Base-by-base conservation (phyloP, 495 filamentous ascomycete genomes). In the Talaromyces proteolyticus region DNA sequence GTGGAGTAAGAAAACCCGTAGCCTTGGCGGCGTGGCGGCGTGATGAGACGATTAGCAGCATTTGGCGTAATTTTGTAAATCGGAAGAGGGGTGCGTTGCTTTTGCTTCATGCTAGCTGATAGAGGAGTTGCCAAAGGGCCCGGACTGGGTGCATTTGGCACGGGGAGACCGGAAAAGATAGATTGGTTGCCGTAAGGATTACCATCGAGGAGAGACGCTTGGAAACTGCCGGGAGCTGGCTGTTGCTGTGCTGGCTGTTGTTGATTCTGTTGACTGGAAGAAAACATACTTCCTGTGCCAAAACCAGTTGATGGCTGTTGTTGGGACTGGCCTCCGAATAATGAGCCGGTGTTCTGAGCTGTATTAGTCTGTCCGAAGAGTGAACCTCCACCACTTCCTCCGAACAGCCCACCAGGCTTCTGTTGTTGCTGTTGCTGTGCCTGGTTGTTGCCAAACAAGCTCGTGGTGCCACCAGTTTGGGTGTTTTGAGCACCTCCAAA, bases 1-100 rank as follows among this genome's bases (percentile, higher is more conserved):
- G 82, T 88, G 49, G 89, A 94, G 64, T 94, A 95, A 6, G 85
- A 87, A 66, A 95, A 94, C 6, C 91, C 91, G 62, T 84, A 96
- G 3, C 87, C 87, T 42, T 78, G 76, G 45, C 77, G 74, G 60
- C 86, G 89, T 49, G 88, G 86, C 3, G 93, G 93, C 3, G 91
- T 96, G 21, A 85, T 73, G 19, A 90, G 78, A 21, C 88, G 82
- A 26, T 86, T 83, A 43, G 88, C 80, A 38, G 88, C 85, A 25
- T 78, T 81, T 1, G 90, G 89, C 20, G 87, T 93, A 53, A 96
- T 80, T 64, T 89, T 93, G 69, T 94, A 91, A 56, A 91, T 81
- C 6, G 94, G 93, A 49, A 95, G 63, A 5, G 89, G 85, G 50
- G 77, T 82, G 51, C 81, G 83, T 63, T 87, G 85, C 66, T 85